Conservation (phyloP, 2,329 filamentous ascomycete genomes). For the Colletotrichum brevisporum region DNA sequence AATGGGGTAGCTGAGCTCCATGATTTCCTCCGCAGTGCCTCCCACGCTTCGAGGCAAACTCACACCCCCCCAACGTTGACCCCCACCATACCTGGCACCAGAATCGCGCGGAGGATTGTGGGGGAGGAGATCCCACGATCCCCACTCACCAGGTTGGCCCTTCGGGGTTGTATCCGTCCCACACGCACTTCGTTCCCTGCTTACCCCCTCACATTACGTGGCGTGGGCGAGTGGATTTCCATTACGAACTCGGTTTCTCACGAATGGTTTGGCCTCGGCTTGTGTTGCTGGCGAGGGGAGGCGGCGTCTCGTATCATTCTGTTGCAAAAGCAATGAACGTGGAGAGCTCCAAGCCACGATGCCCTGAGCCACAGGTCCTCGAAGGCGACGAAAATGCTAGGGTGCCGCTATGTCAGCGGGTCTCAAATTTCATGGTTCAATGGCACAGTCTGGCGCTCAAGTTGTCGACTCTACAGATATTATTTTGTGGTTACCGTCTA, state of each 20-base stretch:
- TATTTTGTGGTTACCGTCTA: too few relatives aligned
- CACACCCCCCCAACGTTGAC: conserved; percentile 11
- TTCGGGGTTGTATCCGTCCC: conserved; percentile 22
- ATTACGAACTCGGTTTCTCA: not conserved
- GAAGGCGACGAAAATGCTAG: too few relatives aligned
- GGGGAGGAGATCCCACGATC: conserved; percentile 10
- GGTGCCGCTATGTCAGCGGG: too few relatives aligned
- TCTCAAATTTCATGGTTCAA: too few relatives aligned
- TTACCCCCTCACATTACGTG: not conserved
- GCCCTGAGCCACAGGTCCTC: too few relatives aligned
- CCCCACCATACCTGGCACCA: conserved; percentile 18
- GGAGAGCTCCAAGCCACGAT: too few relatives aligned
- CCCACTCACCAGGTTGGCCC: conserved; percentile 2
- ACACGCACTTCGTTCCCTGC: not conserved
- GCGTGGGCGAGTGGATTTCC: conserved; percentile 5
- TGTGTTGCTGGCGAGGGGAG: too few relatives aligned
- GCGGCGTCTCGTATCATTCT: too few relatives aligned
- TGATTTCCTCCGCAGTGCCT: conserved; percentile 5
- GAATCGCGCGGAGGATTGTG: too few relatives aligned
- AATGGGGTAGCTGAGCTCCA: conserved; percentile 10
- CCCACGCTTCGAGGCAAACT: not conserved
- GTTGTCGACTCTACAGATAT: too few relatives aligned
- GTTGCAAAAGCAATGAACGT: too few relatives aligned
- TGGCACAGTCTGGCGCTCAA: too few relatives aligned
- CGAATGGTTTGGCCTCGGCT: not conserved